Evolutionary conservation across 2,329 filamentous ascomycete species (phyloP).

Genomic region (Zasmidium cellare): DNA sequence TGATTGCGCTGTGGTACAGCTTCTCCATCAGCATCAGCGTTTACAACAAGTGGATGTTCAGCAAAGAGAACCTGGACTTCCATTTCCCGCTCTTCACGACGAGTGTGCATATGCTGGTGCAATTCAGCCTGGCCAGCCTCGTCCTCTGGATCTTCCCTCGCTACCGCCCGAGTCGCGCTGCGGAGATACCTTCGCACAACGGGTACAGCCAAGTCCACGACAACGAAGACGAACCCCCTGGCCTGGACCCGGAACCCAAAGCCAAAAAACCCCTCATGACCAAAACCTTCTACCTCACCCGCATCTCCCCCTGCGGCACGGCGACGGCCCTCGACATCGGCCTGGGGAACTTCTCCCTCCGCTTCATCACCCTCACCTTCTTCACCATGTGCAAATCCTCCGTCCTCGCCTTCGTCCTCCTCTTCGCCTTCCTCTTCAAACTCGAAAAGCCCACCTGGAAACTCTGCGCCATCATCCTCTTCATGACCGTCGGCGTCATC

Average conservation of each 20-base stretch:
- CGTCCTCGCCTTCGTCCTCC: slow-evolving; percentile 86
- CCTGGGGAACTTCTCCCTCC: slow-evolving; percentile 90
- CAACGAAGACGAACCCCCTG: slow-evolving; percentile 8
- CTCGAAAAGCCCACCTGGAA: slow-evolving; percentile 85
- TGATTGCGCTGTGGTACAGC: slow-evolving; percentile 84
- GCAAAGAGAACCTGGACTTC: slow-evolving; percentile 79
- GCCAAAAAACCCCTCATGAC: slow-evolving; percentile 69
- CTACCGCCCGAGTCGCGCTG: slow-evolving; percentile 63
- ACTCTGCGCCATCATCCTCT: slow-evolving; percentile 80
- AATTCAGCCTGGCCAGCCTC: slow-evolving; percentile 75
- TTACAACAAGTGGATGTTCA: slow-evolving; percentile 99
- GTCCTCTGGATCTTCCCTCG: slow-evolving; percentile 82
- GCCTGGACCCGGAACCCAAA: slow-evolving; percentile 1
- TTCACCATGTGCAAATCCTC: slow-evolving; percentile 99
- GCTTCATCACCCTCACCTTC: slow-evolving; percentile 95
- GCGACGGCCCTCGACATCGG: slow-evolving; percentile 96
- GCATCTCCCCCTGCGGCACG: slow-evolving; percentile 86
- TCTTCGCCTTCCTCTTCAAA: slow-evolving; percentile 92
- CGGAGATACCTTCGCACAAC: slow-evolving; percentile 2
- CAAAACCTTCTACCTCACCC: slow-evolving; percentile 84
- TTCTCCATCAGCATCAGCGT: slow-evolving; percentile 93
- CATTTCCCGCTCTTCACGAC: slow-evolving; percentile 95
- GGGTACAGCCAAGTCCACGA: slow-evolving; percentile 20
- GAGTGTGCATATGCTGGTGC: slow-evolving; percentile 91
- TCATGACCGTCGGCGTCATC: slow-evolving; percentile 90